These are phyloP conservation scores for Fomitopsis pinicola DNA, from an alignment of 1,284 basidiomycete species.

Conservation along the genomic window DNA sequence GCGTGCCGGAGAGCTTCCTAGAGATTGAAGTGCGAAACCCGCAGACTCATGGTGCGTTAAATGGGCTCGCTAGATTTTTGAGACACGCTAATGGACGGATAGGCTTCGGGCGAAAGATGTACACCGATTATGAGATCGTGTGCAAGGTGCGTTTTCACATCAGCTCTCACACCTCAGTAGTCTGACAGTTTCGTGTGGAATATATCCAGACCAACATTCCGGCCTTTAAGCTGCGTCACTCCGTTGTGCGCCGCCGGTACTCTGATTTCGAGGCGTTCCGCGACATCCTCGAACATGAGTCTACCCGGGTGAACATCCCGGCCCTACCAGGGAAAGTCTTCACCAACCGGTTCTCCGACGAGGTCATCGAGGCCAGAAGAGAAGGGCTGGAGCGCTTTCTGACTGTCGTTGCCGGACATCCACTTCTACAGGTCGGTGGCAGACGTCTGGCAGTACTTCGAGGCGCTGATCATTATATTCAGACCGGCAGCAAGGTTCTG, in stretches of 20 bases:
- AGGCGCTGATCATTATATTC: neutral
- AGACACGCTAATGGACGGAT: neutral
- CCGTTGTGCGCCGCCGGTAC: constrained; percentile 91
- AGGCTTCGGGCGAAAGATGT: constrained; percentile 98
- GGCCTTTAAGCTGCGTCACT: constrained; percentile 96
- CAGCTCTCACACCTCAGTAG: neutral
- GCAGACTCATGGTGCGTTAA: constrained; percentile 81
- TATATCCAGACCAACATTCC: constrained; percentile 91
- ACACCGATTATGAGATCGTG: constrained; percentile 98
- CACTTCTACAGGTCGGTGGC: constrained; percentile 78
- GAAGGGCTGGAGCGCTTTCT: constrained; percentile 96
- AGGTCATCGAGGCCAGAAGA: constrained; percentile 89
- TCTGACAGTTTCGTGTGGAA: neutral
- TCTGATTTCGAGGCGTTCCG: constrained; percentile 99
- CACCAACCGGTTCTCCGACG: constrained; percentile 95
- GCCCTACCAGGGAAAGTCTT: constrained; percentile 96
- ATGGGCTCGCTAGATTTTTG: neutral
- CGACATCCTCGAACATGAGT: constrained; percentile 96
- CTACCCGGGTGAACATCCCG: constrained; percentile 95
- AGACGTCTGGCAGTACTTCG: neutral
- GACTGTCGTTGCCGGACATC: constrained; percentile 96
- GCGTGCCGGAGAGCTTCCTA: constrained; percentile 93
- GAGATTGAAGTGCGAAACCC: constrained; percentile 98
- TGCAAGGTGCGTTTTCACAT: constrained; percentile 72
- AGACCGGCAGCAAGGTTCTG: constrained; percentile 97